phyloP scores from a whole-genome alignment of 805 yeast genomes.

The Kodamaea neixiangensis region DNA sequence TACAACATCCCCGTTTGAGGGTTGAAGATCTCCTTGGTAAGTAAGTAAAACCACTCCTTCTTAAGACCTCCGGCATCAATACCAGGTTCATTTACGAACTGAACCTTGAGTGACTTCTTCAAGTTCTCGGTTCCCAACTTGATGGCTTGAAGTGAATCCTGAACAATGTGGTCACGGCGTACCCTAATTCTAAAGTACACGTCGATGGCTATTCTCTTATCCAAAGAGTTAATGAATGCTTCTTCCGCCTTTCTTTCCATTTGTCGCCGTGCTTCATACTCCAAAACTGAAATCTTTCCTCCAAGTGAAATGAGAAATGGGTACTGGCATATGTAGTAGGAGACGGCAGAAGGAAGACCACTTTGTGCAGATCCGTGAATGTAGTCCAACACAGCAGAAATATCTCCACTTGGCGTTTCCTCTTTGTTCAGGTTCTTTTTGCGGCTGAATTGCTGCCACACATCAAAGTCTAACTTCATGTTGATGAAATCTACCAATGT shows the following conservation, averaged over 20 bases:
- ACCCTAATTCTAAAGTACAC: constrained; percentile 70
- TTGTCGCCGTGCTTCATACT: constrained; percentile 73
- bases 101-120: constrained; percentile 73
- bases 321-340: constrained; percentile 72
- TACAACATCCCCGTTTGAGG: constrained; percentile 68
- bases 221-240: constrained; percentile 77
- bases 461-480: constrained; percentile 75
- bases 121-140: constrained; percentile 53
- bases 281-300: constrained; percentile 75
- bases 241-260: constrained; percentile 90
- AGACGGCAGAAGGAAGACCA: constrained; percentile 12
- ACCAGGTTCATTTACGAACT: constrained; percentile 87
- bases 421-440: constrained; percentile 17
- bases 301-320: constrained; percentile 85
- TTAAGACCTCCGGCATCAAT: constrained; percentile 93
- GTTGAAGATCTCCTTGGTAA: constrained; percentile 69
- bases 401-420: constrained; percentile 17
- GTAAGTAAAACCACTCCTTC: constrained; percentile 88
- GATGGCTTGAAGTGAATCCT: constrained; percentile 72
- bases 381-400: constrained; percentile 48
- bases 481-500: constrained; percentile 78
- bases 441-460: constrained; percentile 60
- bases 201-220: constrained; percentile 59
- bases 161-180: constrained; percentile 64
- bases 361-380: constrained; percentile 44